A percentile compares a stretch with the other conserved stretches of the same genome.
Evolutionary conservation across 2,329 filamentous ascomycete genomes (phyloP).

Genomic region (Ascochyta rabiei): DNA sequence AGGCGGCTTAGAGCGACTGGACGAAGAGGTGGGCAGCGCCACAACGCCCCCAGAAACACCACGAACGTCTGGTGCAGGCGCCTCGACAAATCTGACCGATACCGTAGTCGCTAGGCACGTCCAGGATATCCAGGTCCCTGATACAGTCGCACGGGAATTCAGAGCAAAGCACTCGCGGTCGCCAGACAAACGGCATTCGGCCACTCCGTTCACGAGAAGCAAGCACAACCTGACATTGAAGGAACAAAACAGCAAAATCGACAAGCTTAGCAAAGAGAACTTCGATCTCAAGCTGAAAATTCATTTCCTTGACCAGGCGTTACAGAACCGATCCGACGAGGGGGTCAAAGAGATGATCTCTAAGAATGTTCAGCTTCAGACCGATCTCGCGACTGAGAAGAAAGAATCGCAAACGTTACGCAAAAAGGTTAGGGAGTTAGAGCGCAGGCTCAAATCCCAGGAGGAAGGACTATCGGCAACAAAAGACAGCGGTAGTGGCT

Average conservation of each 20-base stretch:
- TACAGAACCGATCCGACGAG: slow-evolving; percentile 93
- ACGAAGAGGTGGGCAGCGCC: slow-evolving; percentile 62
- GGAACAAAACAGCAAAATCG: slow-evolving; percentile 96
- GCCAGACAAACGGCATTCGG: slow-evolving; percentile 61
- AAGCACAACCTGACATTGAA: slow-evolving; percentile 76
- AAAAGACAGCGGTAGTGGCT: slow-evolving; percentile 51
- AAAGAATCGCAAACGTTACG: slow-evolving; percentile 87
- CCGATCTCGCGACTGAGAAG: slow-evolving; percentile 83
- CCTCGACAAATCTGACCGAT: slow-evolving; percentile 72
- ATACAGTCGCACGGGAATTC: slow-evolving; percentile 85
- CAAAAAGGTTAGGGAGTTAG: slow-evolving; percentile 81
- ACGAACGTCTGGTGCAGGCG: slow-evolving; percentile 58
- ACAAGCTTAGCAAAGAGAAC: slow-evolving; percentile 95
- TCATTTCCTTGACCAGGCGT: slow-evolving; percentile 91
- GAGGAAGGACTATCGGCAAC: slow-evolving; percentile 56
- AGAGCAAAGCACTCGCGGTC: slow-evolving; percentile 73
- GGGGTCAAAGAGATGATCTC: slow-evolving; percentile 98
- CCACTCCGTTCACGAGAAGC: slow-evolving; percentile 46
- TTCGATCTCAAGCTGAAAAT: slow-evolving; percentile 98
- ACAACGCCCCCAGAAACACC: slow-evolving; percentile 70
- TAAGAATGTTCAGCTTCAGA: slow-evolving; percentile 95
- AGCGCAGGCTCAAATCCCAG: slow-evolving; percentile 72
- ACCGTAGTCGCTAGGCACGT: slow-evolving; percentile 88
- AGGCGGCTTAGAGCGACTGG: slow-evolving; percentile 60
- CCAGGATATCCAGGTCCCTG: slow-evolving; percentile 87